Base-by-base conservation (phyloP, 192 early-diverging fungal genomes). In the Thamnidium elegans region DNA sequence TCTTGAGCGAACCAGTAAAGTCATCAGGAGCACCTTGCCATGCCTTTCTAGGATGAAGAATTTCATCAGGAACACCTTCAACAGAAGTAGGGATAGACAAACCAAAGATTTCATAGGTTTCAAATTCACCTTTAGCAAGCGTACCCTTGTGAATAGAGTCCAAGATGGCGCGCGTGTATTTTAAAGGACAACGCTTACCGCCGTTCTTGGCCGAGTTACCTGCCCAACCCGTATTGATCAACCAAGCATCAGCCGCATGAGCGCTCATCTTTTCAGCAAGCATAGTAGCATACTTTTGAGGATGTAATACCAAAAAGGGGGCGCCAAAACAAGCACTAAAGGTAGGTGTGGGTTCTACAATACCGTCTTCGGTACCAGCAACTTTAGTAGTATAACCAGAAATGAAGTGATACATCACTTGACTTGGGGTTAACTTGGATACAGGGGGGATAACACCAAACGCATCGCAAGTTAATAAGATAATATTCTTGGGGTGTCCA, bases 321-420 rank as follows among this genome's bases (percentile, higher is more conserved):
- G 92, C 87, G 59, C 94, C 94, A 68, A 92, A 95, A 79, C 92
- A 95, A 20, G 92, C 86, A 50, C 87, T 89, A 75, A 97, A 97
- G 1, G 94, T 96, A 48, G 95, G 92, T 70, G 84, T 79, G 14
- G 95, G 95, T 76, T 94, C 92, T 6, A 87, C 89, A 47, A 97
- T 86, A 55, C 95, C 95, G n/a, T 94, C 92, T 67, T 97, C 95
- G 17, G 95, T 97, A 53, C 95, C 95, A 23, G 95, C 90, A 71
- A 97, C 91, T 87, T 97, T 97, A 71, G 95, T 92, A 1, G 95
- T 97, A 84, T 95, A 97, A 9, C 94, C 95, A 30, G 89, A 90
- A 73, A 97, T 96, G 73, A 97, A 97, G 80, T 97, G 95, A 81
- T 96, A 97, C 89, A 93, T 93, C 67, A 89, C 90, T 75, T 97